Conservation (phyloP, 2,329 filamentous ascomycete species). For the Colletotrichum acutatum region DNA sequence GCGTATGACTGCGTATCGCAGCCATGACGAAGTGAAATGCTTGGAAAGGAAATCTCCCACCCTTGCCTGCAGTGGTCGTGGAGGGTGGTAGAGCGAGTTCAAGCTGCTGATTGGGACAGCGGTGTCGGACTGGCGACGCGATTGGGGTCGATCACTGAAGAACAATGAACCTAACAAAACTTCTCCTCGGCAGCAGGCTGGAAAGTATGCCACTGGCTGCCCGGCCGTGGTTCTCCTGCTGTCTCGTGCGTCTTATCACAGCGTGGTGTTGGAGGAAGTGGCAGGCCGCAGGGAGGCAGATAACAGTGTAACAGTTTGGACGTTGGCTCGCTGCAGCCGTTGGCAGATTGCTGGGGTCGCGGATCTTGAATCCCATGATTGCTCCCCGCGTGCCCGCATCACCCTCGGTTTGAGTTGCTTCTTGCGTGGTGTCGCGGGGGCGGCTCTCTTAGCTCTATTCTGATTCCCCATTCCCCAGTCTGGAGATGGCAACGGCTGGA, state of each 20-base stretch:
- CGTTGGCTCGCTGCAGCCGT: neutral
- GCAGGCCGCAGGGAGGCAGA: too few species aligned
- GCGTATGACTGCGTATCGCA: conserved; percentile 24
- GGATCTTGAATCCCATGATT: conserved; percentile 16
- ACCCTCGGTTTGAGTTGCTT: conserved; percentile 10
- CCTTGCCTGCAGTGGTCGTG: conserved; percentile 12
- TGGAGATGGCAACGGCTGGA: conserved; percentile 12
- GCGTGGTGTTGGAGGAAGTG: neutral
- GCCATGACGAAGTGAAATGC: conserved; percentile 18
- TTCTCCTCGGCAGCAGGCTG: conserved; percentile 1
- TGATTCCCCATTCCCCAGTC: conserved; percentile 20
- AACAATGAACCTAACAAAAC: neutral
- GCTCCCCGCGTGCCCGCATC: conserved; percentile 31
- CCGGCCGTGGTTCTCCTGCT: neutral
- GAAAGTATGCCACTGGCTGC: neutral
- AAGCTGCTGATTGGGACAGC: neutral
- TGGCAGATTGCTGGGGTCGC: conserved; percentile 23
- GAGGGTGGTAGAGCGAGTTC: conserved; percentile 20
- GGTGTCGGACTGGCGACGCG: neutral
- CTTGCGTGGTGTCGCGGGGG: conserved; percentile 14
- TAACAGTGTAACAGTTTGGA: neutral
- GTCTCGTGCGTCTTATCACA: neutral
- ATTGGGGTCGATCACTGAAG: neutral
- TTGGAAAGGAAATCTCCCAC: neutral
- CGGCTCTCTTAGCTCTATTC: conserved; percentile 22